Evolutionary conservation across 1,284 basidiomycete species (phyloP), one percentile per base, ranked within the genome.

Genomic region (Tausonia pullulans): DNA sequence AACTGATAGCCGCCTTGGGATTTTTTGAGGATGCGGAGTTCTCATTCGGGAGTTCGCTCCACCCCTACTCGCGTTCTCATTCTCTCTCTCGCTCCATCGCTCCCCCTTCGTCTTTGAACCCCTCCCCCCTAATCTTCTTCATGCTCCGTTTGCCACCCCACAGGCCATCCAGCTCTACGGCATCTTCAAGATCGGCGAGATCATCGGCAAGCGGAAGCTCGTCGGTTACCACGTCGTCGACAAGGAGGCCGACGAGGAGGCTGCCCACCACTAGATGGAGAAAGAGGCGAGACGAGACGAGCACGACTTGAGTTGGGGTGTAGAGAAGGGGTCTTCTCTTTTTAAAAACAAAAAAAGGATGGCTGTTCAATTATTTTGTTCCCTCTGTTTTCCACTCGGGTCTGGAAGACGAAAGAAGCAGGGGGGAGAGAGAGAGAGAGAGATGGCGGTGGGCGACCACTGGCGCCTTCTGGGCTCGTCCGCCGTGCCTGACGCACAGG

Each of bases 161-260:
- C 68, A 82, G 78, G 78, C 77, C 60, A 69, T 81, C 66, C 81
- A 82, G 74, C 79, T 79, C 1, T 80, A 81, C 72, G 81, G 80
- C 65, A 76, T 80, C 72, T 82, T 80, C 76, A 76, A 89, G 84
- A 83, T 96, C 79, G 92, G 92, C 65, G 91, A 96, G 78, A 94
- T 95, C 69, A 73, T 94, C 70, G 91, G 91, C 56, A 82, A 89
- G 70, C 83, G 89, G 76, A 84, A 84, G 78, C 74, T 94, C 56
- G 81, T 94, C 71, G 91, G 91, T 56, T 95, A 95, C 81, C 84
- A 85, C 11, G 16, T 62, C 9, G 58, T 27, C 27, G 27, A 27
- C 27, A 27, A 57, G 39, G 62, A 64, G 55, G 41, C 55, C 43
- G 55, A 57, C 10, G 27, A 27, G 27, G 27, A 27, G 27, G 27